Evolutionary conservation across 768 basidiomycete genomes (phyloP).

Genomic region (Auricularia sp.): DNA sequence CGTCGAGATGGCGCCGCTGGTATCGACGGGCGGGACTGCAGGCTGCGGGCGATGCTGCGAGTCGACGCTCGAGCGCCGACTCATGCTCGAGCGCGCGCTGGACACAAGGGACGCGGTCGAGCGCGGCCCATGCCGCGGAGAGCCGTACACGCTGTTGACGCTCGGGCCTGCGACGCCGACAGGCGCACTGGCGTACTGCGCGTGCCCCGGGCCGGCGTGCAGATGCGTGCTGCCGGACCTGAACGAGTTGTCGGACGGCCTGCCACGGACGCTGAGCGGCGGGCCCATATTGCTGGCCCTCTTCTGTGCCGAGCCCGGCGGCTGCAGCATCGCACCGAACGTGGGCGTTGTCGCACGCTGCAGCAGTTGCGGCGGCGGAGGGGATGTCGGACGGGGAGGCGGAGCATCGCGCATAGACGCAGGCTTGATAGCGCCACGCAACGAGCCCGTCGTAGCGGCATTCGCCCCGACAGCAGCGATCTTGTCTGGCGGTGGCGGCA

Average conservation of each 20-base stretch:
- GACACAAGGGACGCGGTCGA: slow-evolving; percentile 65
- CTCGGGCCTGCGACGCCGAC: background rate
- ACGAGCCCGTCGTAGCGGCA: slow-evolving; percentile 40
- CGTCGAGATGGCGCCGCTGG: slow-evolving; percentile 40
- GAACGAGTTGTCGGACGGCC: background rate
- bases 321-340: slow-evolving; percentile 48
- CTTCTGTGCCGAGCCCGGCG: background rate
- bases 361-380: slow-evolving; percentile 86
- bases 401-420: slow-evolving; percentile 44
- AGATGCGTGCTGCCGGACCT: background rate
- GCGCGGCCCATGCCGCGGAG: slow-evolving; percentile 40
- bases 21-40: slow-evolving; percentile 14
- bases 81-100: slow-evolving; percentile 42
- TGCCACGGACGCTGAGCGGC: background rate
- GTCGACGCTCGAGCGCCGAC: background rate
- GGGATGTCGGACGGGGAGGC: slow-evolving; percentile 84
- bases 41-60: slow-evolving; percentile 6
- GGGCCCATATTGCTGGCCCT: background rate
- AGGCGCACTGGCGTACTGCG: background rate
- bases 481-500: slow-evolving; percentile 58
- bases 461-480: slow-evolving; percentile 54
- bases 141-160: background rate
- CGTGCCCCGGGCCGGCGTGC: background rate
- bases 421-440: slow-evolving; percentile 13
- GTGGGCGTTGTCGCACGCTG: slow-evolving; percentile 85